Conservation (phyloP, 108 stramenopile genomes). For the Cyclotella atomus region DNA sequence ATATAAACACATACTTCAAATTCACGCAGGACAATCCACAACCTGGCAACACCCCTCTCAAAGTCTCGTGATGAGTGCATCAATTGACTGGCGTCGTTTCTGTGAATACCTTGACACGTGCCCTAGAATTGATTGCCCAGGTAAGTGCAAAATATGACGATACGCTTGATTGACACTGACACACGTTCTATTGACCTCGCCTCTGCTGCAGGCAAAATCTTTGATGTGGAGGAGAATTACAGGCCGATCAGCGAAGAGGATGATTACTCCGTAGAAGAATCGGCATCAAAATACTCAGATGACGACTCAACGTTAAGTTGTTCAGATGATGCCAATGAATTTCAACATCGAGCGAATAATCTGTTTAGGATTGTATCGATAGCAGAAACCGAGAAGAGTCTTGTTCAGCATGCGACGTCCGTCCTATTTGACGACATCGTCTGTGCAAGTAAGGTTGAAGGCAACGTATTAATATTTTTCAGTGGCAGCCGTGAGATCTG, state of each 20-base stretch:
- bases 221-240: conserved; percentile 7
- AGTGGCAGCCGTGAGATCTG: conserved; percentile 1
- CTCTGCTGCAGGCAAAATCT: background rate
- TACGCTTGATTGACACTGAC: background rate
- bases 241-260: background rate
- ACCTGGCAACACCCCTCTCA: background rate
- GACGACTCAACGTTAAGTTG: background rate
- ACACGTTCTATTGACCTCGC: background rate
- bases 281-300: no score
- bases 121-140: conserved; percentile 7
- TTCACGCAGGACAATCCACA: background rate
- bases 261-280: background rate
- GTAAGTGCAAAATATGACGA: background rate
- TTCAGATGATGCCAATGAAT: background rate
- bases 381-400: background rate
- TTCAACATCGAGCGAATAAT: no score
- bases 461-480: conserved; percentile 3
- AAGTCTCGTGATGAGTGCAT: conserved; percentile 2
- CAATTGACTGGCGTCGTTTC: conserved; percentile 2
- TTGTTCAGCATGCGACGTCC: background rate
- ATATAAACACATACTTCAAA: no score
- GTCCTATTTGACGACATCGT: conserved; percentile 5
- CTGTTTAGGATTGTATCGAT: background rate
- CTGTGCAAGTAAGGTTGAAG: background rate
- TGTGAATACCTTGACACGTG: background rate